These are phyloP conservation scores for Gnomoniopsis sp. DNA, from an alignment of 2,329 filamentous ascomycete genomes.

Conservation along the genomic window DNA sequence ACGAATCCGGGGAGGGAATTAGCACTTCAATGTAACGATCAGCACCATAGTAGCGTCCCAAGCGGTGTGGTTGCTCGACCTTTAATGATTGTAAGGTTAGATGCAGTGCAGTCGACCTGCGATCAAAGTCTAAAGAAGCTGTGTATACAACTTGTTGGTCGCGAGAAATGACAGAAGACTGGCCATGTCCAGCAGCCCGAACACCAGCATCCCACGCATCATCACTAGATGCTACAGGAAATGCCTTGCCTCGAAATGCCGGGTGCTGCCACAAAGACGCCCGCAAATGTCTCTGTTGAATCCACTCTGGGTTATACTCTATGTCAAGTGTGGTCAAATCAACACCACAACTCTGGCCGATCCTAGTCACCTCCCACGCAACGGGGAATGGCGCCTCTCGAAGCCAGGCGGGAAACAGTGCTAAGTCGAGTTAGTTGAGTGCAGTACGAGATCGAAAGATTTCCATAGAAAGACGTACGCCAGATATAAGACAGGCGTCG, in stretches of 20 bases:
- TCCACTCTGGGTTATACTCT: conserved; percentile 37
- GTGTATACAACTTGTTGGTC: conserved; percentile 38
- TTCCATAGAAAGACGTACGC: neutral
- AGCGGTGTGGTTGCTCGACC: conserved; percentile 47
- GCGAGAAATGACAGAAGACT: conserved; percentile 25
- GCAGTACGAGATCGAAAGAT: neutral
- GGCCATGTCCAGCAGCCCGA: conserved; percentile 38
- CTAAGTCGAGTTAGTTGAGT: conserved; percentile 22
- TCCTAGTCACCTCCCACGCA: conserved; percentile 50
- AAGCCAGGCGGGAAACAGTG: conserved; percentile 36
- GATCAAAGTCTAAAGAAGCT: conserved; percentile 37
- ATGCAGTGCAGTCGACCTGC: conserved; percentile 36
- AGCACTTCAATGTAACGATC: conserved; percentile 57
- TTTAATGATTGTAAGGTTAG: conserved; percentile 46
- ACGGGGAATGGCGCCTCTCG: conserved; percentile 45
- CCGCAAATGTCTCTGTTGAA: conserved; percentile 43
- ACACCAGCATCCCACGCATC: conserved; percentile 45
- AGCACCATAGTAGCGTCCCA: conserved; percentile 52
- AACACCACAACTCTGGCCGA: conserved; percentile 43
- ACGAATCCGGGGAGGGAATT: conserved; percentile 41
- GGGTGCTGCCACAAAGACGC: conserved; percentile 34
- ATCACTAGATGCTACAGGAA: conserved; percentile 43
- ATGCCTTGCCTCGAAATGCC: conserved; percentile 38
- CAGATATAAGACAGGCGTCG: neutral
- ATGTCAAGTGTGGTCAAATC: conserved; percentile 33